Conservation (phyloP, 768 basidiomycete species). For the Mycena alexandri region DNA sequence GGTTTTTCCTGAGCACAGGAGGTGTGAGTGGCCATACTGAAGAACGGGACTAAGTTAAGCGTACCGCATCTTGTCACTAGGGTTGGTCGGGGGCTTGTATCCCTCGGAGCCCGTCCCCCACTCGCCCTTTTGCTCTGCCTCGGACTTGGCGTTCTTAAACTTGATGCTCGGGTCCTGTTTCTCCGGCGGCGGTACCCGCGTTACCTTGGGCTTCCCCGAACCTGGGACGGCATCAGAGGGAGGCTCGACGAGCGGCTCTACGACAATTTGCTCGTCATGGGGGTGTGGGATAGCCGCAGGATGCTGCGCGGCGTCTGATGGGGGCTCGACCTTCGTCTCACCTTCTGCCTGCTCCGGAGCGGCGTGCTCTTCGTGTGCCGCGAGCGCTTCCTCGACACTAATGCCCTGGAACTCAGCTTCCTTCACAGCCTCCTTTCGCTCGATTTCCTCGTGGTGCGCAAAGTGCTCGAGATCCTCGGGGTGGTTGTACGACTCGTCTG, state of each 20-base stretch:
- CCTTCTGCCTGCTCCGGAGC: slow-evolving; percentile 24
- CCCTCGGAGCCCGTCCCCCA: slow-evolving; percentile 82
- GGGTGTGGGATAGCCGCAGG: slow-evolving; percentile 45
- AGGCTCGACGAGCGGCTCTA: slow-evolving; percentile 42
- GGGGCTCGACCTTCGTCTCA: slow-evolving; percentile 29
- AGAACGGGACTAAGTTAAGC: slow-evolving; percentile 37
- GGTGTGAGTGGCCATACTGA: slow-evolving; percentile 7
- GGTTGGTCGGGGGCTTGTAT: slow-evolving; percentile 78
- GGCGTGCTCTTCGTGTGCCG: slow-evolving; percentile 56
- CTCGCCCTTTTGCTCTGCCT: slow-evolving; percentile 67
- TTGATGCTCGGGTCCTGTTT: slow-evolving; percentile 76
- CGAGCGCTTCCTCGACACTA: slow-evolving; percentile 76
- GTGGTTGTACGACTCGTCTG: slow-evolving; percentile 94
- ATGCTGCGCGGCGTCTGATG: slow-evolving; percentile 34
- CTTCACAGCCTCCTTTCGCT: slow-evolving; percentile 83
- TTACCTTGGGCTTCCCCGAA: slow-evolving; percentile 60
- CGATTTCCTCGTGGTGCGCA: slow-evolving; percentile 87
- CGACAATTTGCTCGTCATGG: slow-evolving; percentile 51
- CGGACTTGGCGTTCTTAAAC: slow-evolving; percentile 67
- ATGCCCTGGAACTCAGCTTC: slow-evolving; percentile 91
- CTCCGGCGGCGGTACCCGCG: slow-evolving; percentile 72
- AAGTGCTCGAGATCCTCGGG: slow-evolving; percentile 96
- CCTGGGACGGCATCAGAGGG: slow-evolving; percentile 36
- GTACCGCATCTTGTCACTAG: slow-evolving; percentile 82
- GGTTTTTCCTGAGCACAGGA: slow-evolving; percentile 66